Evolutionary conservation across 805 yeast genomes (phyloP), one percentile per base, ranked within the genome.

Genomic region (Candida vartiovaarae): DNA sequence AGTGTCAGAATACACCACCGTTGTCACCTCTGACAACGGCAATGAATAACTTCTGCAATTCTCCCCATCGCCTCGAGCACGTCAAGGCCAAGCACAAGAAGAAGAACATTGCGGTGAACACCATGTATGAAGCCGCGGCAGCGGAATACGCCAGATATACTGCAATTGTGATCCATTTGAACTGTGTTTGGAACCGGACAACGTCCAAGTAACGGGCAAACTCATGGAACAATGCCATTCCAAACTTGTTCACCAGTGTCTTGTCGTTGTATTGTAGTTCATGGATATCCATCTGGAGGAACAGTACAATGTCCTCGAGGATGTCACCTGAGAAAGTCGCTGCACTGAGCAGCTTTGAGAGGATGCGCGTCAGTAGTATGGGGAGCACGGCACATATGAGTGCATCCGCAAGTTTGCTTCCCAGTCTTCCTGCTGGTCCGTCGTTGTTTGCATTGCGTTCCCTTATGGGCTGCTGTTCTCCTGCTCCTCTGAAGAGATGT

Each of bases 251-350:
- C 25, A 52, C 29, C 8, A 52, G 24, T 5, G 51, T 44, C 15
- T 41, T 32, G 8, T 34, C 10, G 11, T 30, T 36, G 34, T 23
- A 35, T 20, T 34, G 35, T 10, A 40, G 34, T 30, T 46, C 43
- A 20, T n/a, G 31, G 23, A 32, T 27, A 40, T 24, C 39, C 8
- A 15, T 27, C 9, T 27, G 25, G 15, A 27, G 39, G 27, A 36
- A 36, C 20, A 24, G 20, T 3, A 39, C 10, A 2, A 53, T 36
- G 24, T 53, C 57, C 3, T 41, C 47, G 15, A 48, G 33, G 9
- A 53, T 53, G 25, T 53, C 54, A 1, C 38, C 38, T 3, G 54
- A 47, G 40, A 49, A 53, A 4, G 54, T 38, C 1, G 54, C 49
- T 2, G 43, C 43, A 1, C 52, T 49, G 8, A 53, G 25, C 25